phyloP scores from a whole-genome alignment of 768 basidiomycete genomes.

The Amanita molliuscula region DNA sequence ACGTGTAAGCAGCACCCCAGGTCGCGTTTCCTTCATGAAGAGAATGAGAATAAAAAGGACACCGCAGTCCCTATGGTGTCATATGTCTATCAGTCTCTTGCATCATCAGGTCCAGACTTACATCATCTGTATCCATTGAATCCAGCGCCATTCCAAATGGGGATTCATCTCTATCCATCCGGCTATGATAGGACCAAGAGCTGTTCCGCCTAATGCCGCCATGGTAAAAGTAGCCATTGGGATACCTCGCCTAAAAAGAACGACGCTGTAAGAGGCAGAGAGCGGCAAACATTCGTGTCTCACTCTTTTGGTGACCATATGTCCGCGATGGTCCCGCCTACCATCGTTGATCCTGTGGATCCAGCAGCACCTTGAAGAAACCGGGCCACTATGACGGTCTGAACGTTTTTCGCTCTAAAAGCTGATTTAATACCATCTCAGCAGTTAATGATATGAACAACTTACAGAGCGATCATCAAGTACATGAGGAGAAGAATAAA shows the following conservation, averaged over 20 bases:
- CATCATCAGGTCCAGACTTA: conserved; percentile 14
- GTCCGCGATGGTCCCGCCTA: conserved; percentile 66
- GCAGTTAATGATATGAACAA: neutral
- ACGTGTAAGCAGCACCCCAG: conserved; percentile 56
- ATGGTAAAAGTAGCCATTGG: conserved; percentile 72
- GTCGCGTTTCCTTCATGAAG: conserved; percentile 64
- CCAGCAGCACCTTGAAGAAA: conserved; percentile 58
- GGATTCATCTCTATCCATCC: conserved; percentile 59
- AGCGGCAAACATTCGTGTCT: conserved; percentile 9
- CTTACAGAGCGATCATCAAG: conserved; percentile 35
- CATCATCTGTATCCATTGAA: conserved; percentile 75
- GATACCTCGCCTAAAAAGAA: conserved; percentile 52
- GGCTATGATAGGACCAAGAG: conserved; percentile 51
- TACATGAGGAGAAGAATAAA: conserved; percentile 42
- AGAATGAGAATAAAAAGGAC: conserved; percentile 37
- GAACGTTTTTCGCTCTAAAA: conserved; percentile 36
- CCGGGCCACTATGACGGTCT: conserved; percentile 57
- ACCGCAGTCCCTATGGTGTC: neutral
- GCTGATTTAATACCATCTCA: neutral
- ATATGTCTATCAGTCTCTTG: neutral
- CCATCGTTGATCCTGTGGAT: conserved; percentile 63
- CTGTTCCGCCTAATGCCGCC: conserved; percentile 48
- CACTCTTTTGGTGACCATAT: conserved; percentile 57
- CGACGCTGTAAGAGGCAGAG: neutral
- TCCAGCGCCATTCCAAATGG: conserved; percentile 67